Evolutionary conservation across 352 stramenopile genomes (phyloP).

Genomic region (Pythium aphanidermatum): DNA sequence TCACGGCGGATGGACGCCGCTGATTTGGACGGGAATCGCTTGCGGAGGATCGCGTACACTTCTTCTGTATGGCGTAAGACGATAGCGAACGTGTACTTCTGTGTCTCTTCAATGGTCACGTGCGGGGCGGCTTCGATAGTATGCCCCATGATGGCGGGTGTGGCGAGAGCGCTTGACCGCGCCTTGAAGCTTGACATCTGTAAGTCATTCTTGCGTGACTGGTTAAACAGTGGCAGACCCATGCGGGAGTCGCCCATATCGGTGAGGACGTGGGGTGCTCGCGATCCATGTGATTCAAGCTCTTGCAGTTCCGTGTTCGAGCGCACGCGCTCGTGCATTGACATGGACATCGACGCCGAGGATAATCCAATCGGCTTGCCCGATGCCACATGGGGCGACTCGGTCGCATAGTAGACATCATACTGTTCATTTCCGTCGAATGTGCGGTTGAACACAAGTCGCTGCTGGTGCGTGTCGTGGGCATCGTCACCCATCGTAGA

Average conservation of each 20-base stretch:
- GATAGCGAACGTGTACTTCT: conserved; percentile 87
- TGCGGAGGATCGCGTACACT: conserved; percentile 56
- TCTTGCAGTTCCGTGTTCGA: conserved; percentile 18
- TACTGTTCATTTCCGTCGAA: conserved; percentile 13
- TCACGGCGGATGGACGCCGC: conserved; percentile 60
- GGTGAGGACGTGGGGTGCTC: conserved; percentile 47
- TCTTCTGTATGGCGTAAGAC: conserved; percentile 81
- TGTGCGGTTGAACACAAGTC: conserved; percentile 9
- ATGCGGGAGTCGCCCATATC: conserved; percentile 42
- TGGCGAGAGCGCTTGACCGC: conserved; percentile 14
- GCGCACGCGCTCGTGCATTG: conserved; percentile 10
- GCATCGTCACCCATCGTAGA: conserved; percentile 5
- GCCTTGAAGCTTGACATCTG: conserved; percentile 19
- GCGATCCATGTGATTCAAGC: too few relatives aligned
- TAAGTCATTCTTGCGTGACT: conserved; percentile 19
- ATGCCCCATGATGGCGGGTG: conserved; percentile 16
- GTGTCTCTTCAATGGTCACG: conserved; percentile 77
- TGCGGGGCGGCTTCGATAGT: conserved; percentile 32
- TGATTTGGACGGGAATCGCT: conserved; percentile 66
- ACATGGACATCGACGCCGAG: neutral
- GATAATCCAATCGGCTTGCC: too few relatives aligned
- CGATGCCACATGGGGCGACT: conserved; percentile 10
- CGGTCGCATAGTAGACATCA: conserved; percentile 20
- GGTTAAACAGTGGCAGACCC: conserved; percentile 26
- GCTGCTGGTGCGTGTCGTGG: conserved; percentile 1